Base-by-base conservation (phyloP, 306 rosid genomes). In the Castanea sativa region DNA sequence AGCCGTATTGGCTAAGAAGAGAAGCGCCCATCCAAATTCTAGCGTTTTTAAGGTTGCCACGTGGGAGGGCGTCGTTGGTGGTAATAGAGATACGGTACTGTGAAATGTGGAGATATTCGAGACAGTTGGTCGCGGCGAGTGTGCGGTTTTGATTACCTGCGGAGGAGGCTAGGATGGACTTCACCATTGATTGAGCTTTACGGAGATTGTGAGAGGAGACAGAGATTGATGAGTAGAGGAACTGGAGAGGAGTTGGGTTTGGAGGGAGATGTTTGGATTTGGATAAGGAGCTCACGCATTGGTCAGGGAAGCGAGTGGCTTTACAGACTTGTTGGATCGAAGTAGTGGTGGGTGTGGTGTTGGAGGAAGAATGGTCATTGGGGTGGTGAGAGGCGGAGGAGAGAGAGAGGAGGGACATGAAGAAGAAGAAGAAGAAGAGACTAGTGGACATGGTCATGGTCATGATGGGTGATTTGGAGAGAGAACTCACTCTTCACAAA, bases 1-100 rank as follows among this genome's bases (percentile, higher is more conserved):
- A 95, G 73, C 86, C 99, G 87, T 84, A 92, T 74, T 91, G 98
- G 80, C 75, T 89, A 0, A 80, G 86, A 41, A 91, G 60, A 1
- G 96, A 88, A 35, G 98, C 94, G 81, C 90, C 83, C 55, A 95
- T 82, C 89, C 96, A 89, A 0, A 96, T 96, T 7, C 97, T 87
- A 0, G 91, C 92, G 84, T 87, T 92, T 77, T 91, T 90, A 27
- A 1, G 70, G 16, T 25, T 77, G 9, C 87, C 92, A 2, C 65
- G 78, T 5, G 85, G 76, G 29, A 93, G 79, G 0, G 92, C 92
- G 5, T 83, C 79, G 4, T 5, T 21, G 74, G 92, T 38, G 71
- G 92, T 63, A 18, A 57, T 84, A 5, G 95, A 87, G 16, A 79
- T 82, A 19, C 99, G 94, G 84, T 87, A 79, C 11, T 84, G 79